These are phyloP conservation scores for Leucocoprinus birnbaumii DNA, from an alignment of 768 basidiomycete genomes.

Conservation along the genomic window DNA sequence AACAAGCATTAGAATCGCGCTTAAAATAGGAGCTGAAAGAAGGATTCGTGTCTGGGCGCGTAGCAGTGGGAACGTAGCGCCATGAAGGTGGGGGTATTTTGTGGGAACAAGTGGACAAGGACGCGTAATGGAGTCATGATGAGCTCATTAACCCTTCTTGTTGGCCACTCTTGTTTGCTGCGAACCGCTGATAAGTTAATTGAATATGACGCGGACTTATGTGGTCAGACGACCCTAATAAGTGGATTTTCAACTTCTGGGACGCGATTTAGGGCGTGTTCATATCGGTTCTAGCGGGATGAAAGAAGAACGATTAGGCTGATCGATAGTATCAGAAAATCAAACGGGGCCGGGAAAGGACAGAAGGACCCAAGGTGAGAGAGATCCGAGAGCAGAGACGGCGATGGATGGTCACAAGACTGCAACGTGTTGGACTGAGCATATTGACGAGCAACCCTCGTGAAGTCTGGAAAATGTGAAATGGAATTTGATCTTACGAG, in stretches of 20 bases:
- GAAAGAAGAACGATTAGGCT: not conserved
- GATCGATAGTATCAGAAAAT: constrained; percentile 11
- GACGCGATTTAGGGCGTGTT: not conserved
- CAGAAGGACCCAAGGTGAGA: constrained; percentile 3
- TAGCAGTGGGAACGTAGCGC: not conserved
- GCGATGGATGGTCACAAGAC: constrained; percentile 9
- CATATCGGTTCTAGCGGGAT: not conserved
- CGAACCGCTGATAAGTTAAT: not conserved
- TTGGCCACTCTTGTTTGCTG: too few relatives aligned
- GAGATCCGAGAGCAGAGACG: not conserved
- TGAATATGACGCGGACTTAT: not conserved
- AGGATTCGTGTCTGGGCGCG: constrained; percentile 2
- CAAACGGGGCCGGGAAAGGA: constrained; percentile 3
- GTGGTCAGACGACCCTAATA: constrained; percentile 1
- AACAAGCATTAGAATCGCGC: not conserved
- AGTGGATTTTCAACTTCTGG: not conserved
- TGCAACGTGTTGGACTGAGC: constrained; percentile 7
- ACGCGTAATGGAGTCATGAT: not conserved
- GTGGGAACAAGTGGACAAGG: not conserved
- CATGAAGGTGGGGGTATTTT: not conserved
- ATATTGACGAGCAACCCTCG: not conserved
- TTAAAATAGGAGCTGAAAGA: not conserved
- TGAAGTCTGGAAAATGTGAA: constrained; percentile 4
- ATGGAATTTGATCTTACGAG: constrained; percentile 1
- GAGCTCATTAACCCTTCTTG: not conserved